phyloP scores from a whole-genome alignment of 306 rosid genomes.

The Rosa persica region DNA sequence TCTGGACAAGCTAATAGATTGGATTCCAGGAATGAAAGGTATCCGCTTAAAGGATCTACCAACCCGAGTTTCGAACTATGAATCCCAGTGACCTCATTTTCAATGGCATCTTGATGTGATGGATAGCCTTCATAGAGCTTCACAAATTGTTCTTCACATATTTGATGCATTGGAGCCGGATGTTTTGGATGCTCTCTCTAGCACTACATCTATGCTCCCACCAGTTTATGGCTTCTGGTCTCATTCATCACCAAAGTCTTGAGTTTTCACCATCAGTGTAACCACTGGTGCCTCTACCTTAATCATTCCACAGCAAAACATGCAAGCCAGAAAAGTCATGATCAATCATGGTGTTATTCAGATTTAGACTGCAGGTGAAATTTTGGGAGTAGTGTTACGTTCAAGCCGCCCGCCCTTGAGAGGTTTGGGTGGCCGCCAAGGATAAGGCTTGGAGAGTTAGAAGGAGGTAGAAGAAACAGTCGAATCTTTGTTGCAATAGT shows the following conservation, averaged over 20 bases:
- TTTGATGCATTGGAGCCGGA: slow-evolving; percentile 6
- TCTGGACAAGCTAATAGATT: slow-evolving; percentile 18
- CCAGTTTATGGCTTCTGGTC: neutral
- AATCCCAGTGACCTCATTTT: neutral
- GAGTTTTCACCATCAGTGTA: neutral
- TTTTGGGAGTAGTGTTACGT: too few species aligned
- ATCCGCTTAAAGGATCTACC: slow-evolving; percentile 18
- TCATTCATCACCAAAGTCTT: neutral
- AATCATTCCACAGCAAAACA: neutral
- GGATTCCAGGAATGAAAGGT: slow-evolving; percentile 19
- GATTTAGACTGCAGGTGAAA: too few species aligned
- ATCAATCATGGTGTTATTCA: neutral
- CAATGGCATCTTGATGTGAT: neutral
- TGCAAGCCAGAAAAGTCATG: neutral
- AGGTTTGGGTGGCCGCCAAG: neutral
- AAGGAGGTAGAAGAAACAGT: neutral
- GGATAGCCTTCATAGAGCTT: neutral
- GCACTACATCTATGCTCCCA: neutral
- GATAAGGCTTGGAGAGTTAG: neutral
- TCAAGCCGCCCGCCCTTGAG: neutral
- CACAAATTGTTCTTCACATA: slow-evolving; percentile 6
- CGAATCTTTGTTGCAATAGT: too few species aligned
- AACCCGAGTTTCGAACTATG: neutral
- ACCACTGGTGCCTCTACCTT: neutral
- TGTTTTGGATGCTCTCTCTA: slow-evolving; percentile 2